A percentile compares a stretch with the other conserved stretches of the same genome.
Evolutionary conservation across 176 grass and related monocot species (phyloP).

Genomic region (Tuctoria greenei): DNA sequence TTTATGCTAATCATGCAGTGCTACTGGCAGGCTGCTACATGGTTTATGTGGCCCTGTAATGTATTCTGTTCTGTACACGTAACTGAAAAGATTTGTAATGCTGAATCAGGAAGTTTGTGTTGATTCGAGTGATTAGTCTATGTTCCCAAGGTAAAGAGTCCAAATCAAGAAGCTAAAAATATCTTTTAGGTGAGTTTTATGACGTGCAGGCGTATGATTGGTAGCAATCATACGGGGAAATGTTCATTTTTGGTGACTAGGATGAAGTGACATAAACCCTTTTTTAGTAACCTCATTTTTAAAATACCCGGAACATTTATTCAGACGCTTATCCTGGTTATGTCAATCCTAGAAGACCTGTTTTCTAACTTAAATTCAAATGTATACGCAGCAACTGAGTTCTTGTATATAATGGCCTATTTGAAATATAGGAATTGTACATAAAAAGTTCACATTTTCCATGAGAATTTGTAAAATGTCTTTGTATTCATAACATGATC

Average conservation of each 20-base stretch:
- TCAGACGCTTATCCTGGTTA: background rate
- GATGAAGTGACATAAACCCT: background rate
- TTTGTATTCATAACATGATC: background rate
- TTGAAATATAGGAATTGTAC: too few relatives aligned
- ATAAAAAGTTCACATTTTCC: too few relatives aligned
- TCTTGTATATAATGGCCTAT: too few relatives aligned
- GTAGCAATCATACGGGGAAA: conserved; percentile 27
- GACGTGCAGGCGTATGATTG: conserved; percentile 35
- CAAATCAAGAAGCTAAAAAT: conserved; percentile 1
- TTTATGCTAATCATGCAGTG: conserved; percentile 2
- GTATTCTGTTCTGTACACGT: background rate
- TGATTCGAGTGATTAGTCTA: background rate
- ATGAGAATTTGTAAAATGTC: too few relatives aligned
- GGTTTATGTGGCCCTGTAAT: background rate
- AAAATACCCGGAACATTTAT: background rate
- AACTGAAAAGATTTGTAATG: background rate
- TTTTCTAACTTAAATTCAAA: background rate
- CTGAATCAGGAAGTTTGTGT: conserved; percentile 15
- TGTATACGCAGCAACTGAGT: background rate
- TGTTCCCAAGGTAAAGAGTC: conserved; percentile 1
- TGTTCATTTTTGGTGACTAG: background rate
- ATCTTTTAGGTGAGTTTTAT: background rate
- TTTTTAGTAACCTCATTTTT: background rate
- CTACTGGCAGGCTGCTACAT: background rate
- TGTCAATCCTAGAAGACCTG: background rate